Conservation (phyloP, 495 filamentous ascomycete genomes). For the Pseudomonodictys pantanalensis region DNA sequence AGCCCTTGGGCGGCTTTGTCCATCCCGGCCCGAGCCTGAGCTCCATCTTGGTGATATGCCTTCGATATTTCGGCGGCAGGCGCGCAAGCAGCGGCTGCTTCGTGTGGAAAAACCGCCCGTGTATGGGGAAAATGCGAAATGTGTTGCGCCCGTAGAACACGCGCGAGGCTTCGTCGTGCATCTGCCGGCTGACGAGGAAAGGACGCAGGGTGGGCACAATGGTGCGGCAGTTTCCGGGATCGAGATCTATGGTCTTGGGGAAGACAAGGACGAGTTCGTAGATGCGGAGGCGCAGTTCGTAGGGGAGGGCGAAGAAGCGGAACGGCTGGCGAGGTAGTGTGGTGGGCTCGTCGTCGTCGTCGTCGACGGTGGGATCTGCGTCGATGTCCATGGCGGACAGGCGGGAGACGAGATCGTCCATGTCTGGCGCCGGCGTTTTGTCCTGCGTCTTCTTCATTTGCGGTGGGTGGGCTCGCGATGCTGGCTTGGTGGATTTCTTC, state of each 20-base stretch:
- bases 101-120: constrained; percentile 64
- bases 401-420: background rate
- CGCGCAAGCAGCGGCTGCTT: constrained; percentile 63
- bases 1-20: constrained; percentile 68
- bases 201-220: constrained; percentile 57
- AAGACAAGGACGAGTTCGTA: constrained; percentile 61
- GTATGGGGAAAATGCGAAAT: constrained; percentile 73
- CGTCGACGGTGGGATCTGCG: background rate
- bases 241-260: constrained; percentile 64
- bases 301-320: constrained; percentile 72
- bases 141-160: constrained; percentile 73
- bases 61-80: constrained; percentile 63
- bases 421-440: no score
- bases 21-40: constrained; percentile 79
- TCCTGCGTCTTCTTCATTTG: background rate
- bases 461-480: background rate
- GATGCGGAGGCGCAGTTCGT: constrained; percentile 70
- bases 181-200: constrained; percentile 59
- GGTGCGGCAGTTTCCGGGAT: constrained; percentile 60
- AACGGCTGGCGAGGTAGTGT: constrained; percentile 59
- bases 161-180: constrained; percentile 70
- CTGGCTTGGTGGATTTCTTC: background rate
- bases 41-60: constrained; percentile 65
- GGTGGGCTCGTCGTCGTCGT: background rate
- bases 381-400: background rate